Evolutionary conservation across 371 early-diverging fungal species (phyloP).

Genomic region (Umbelopsis sp.): DNA sequence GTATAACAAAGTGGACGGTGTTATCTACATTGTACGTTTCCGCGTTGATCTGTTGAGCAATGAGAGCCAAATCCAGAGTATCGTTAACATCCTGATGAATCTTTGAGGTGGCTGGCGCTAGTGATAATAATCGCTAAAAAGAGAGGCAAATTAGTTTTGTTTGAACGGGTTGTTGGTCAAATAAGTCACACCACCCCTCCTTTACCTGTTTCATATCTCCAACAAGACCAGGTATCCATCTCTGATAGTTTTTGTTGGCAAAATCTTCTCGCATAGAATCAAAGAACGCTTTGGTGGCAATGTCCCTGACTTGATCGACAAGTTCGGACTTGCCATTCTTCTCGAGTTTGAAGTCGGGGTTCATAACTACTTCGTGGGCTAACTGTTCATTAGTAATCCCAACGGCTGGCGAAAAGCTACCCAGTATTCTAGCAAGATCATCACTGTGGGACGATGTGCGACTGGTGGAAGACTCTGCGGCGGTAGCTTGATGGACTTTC

Average conservation of each 20-base stretch:
- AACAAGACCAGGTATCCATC: constrained; percentile 52
- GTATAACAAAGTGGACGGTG: constrained; percentile 47
- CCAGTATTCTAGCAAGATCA: constrained; percentile 33
- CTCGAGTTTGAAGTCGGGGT: constrained; percentile 71
- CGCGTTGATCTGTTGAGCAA: constrained; percentile 59
- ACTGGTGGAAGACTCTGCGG: not conserved
- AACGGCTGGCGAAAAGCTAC: constrained; percentile 26
- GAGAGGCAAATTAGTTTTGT: not conserved
- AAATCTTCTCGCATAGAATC: constrained; percentile 61
- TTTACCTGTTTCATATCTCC: constrained; percentile 60
- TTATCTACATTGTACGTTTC: constrained; percentile 49
- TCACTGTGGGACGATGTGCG: constrained; percentile 5
- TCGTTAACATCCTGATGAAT: constrained; percentile 54
- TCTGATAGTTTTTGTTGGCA: constrained; percentile 36
- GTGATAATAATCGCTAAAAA: constrained; percentile 41
- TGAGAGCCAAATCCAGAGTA: constrained; percentile 58
- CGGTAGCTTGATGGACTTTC: not conserved
- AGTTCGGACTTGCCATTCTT: constrained; percentile 38
- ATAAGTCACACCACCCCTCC: too few species aligned
- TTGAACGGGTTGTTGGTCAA: too few species aligned
- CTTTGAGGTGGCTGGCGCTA: constrained; percentile 36
- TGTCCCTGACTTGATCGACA: constrained; percentile 56
- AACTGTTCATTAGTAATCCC: constrained; percentile 65
- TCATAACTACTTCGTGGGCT: constrained; percentile 79
- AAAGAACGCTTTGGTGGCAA: constrained; percentile 69